A percentile compares a stretch with the other conserved stretches of the same genome.
Conservation (phyloP, 768 basidiomycete species). For the Tulasnella sp. region DNA sequence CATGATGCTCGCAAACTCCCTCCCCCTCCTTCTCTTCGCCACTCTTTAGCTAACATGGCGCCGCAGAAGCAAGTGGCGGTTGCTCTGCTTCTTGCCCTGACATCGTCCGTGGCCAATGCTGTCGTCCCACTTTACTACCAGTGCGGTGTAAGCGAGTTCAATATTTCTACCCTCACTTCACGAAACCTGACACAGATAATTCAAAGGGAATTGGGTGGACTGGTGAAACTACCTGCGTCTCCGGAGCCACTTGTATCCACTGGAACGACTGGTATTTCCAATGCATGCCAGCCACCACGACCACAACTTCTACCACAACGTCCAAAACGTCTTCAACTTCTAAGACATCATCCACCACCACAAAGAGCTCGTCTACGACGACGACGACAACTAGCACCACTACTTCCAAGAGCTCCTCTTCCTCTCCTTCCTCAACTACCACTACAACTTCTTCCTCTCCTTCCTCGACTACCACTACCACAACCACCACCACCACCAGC, state of each 20-base stretch:
- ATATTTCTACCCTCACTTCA: not conserved
- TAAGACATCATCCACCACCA: not conserved
- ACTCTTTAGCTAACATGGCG: not conserved
- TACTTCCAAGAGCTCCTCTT: not conserved
- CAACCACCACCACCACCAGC: slow-evolving; percentile 7
- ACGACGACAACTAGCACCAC: slow-evolving; percentile 2
- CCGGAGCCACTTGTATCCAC: not conserved
- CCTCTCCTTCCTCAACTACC: not conserved
- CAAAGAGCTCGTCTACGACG: not conserved
- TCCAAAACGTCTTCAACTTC: not conserved
- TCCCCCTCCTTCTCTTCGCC: not conserved
- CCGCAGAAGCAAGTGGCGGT: not conserved
- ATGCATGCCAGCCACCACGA: not conserved
- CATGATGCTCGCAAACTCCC: not conserved
- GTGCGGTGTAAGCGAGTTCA: slow-evolving; percentile 4
- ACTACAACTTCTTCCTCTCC: not conserved
- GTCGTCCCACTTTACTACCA: not conserved
- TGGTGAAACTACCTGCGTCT: not conserved
- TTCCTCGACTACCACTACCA: not conserved
- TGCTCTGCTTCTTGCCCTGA: not conserved
- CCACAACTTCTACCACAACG: not conserved
- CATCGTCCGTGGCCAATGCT: not conserved
- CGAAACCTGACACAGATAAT: not conserved
- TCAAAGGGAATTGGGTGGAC: not conserved
- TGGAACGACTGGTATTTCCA: not conserved